Evolutionary conservation across 1,139 yeast genomes (phyloP), one percentile per base, ranked within the genome.

Genomic region (Taphrina deformans): DNA sequence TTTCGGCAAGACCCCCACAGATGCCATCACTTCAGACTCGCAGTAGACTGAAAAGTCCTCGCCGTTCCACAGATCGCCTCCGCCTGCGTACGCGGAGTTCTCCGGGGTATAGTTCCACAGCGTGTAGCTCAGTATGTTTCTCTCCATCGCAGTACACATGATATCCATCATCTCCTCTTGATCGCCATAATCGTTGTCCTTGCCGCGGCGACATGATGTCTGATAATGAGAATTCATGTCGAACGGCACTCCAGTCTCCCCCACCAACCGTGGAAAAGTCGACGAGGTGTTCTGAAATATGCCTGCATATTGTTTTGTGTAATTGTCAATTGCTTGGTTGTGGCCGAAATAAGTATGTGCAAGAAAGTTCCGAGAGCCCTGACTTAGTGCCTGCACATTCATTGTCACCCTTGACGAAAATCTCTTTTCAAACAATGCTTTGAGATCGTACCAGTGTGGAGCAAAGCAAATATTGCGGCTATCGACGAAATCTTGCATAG

Each of bases 191-290:
- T 84, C 82, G 1, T 91, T 89, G 65, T 79, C 14, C 35, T 16
- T 18, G 6, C 55, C 50, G 9, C 48, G 9, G 35, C 10, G 5
- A 2, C 27, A 80, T 1, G 75, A 73, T 72, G 83, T 90, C 0
- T 96, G 88, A 52, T 77, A 78, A 71, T 88, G 88, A 67, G 83
- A 80, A 73, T 92, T 93, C 96, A 92, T 89, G 75, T 93, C 97
- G 74, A 86, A 90, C 1, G 98, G 98, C 86, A 92, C 89, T 2
- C 98, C 98, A 14, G 93, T 90, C 75, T 92, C 98, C 0, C 96
- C 85, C 80, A 92, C 85, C 46, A 92, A 77, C 6, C 88, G 82
- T 0, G 80, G 79, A 5, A 77, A 29, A 23, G n/a, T 64, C 4
- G 67, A 60, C 24, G 59, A 41, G 14, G 65, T 29, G 10, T 52